Conservation (phyloP, 108 stramenopile species). For the Skeletonema menzelii region DNA sequence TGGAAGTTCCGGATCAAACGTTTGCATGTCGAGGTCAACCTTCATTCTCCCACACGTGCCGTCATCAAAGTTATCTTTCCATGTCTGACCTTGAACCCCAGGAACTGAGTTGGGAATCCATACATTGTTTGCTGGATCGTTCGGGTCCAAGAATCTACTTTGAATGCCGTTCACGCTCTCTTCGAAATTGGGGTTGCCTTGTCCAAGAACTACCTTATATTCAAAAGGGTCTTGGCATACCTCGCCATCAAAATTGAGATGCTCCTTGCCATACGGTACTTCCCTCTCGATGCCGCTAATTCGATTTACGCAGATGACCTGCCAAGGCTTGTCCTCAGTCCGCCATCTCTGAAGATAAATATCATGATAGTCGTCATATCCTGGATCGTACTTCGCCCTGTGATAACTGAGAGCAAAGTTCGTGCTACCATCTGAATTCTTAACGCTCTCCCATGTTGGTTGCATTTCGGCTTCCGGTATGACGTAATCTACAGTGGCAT, state of each 20-base stretch:
- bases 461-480: slow-evolving; percentile 85
- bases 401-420: slow-evolving; percentile 85
- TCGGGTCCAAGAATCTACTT: slow-evolving; percentile 77
- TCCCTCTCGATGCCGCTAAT: slow-evolving; percentile 54
- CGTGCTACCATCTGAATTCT: slow-evolving; percentile 58
- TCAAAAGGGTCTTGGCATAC: slow-evolving; percentile 73
- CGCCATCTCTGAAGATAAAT: slow-evolving; percentile 86
- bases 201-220: slow-evolving; percentile 73
- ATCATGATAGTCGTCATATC: slow-evolving; percentile 89
- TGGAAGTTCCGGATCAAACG: slow-evolving; percentile 48
- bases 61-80: slow-evolving; percentile 77
- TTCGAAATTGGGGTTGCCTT: slow-evolving; percentile 48
- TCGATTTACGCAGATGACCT: slow-evolving; percentile 69
- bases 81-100: slow-evolving; percentile 71
- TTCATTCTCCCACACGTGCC: slow-evolving; percentile 67
- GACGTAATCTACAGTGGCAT: slow-evolving; percentile 71
- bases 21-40: slow-evolving; percentile 59
- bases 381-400: slow-evolving; percentile 70
- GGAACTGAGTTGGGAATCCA: slow-evolving; percentile 85
- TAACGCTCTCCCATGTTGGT: slow-evolving; percentile 88
- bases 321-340: slow-evolving; percentile 78
- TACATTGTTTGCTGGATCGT: slow-evolving; percentile 56
- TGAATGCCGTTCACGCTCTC: slow-evolving; percentile 51
- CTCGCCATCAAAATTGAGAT: slow-evolving; percentile 61
- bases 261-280: slow-evolving; percentile 47